Base-by-base conservation (phyloP, 1,284 basidiomycete species). In the Malassezia obtusa region DNA sequence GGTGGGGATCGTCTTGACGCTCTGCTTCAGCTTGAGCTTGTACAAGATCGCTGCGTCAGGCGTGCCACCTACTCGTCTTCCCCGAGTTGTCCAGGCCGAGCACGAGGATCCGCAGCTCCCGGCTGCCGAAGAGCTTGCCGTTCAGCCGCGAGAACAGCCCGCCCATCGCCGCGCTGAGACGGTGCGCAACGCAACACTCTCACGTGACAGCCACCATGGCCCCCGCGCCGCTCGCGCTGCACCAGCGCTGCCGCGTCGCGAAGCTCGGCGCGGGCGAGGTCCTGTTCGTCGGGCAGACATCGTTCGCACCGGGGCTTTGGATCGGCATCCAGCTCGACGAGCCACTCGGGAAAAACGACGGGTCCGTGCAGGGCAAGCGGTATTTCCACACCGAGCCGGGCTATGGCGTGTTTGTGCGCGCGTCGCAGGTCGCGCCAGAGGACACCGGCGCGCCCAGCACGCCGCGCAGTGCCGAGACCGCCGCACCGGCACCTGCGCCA, bases 1-100 rank as follows among this genome's bases (percentile, higher is more conserved):
- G 73, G 92, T 98, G 58, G 92, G 92, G 77, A 98, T 96, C 62
- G 92, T 96, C 62, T 92, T 96, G 75, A 98, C 92, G 77, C 92
- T 95, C 80, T 96, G 92, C 77, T 91, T 91, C 51, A 96, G 84
- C 81, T 98, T 96, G 76, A 99, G 81, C 81, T 96, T 96, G 82
- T 95, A 96, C 67, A 98, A 80, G 73, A 96, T 98, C 74, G 94
- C 95, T 76, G 73, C 2, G 68, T 71, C 15, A 33, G 63, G 24
- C 24, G 10, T 4, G 19, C 10, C 19, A 61, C 61, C 15, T 51
- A 63, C 55, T 69, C 10, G 65, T 71, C 52, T 66, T 71, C 60
- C 90, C 91, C 66, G 90, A 90, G 67, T 91, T 91, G 75, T 95
- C 91, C 68, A 98, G 86, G 76, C 89, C 89, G 72, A 98, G 81